These are phyloP conservation scores for Spencermartinsiella europaea DNA, from an alignment of 805 yeast genomes.

Conservation along the genomic window DNA sequence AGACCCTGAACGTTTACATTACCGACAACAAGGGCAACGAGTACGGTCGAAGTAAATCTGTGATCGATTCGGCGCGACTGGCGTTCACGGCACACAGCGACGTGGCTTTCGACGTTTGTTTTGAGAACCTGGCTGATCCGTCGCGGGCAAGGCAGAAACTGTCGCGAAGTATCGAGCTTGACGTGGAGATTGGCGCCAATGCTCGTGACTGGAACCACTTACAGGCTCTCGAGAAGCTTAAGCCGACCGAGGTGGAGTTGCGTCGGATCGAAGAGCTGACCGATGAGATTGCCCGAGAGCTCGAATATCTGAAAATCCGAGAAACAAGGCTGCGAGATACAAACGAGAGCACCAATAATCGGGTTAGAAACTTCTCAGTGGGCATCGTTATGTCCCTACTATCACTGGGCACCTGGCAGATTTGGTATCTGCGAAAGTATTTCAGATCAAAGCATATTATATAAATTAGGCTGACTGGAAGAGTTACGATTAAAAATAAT, in stretches of 20 bases:
- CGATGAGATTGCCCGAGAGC: conserved; percentile 71
- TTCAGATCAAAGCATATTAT: conserved; percentile 51
- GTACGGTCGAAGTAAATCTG: conserved; percentile 68
- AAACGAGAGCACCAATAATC: conserved; percentile 89
- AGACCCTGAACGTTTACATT: conserved; percentile 54
- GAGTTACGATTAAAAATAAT: background rate
- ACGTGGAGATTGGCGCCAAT: conserved; percentile 90
- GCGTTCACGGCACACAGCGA: conserved; percentile 82
- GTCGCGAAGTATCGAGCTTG: conserved; percentile 76
- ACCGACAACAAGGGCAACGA: conserved; percentile 79
- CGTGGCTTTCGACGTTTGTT: conserved; percentile 87
- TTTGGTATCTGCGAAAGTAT: conserved; percentile 84
- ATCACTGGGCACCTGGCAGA: conserved; percentile 87
- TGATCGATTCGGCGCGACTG: conserved; percentile 64
- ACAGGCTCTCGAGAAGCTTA: conserved; percentile 87
- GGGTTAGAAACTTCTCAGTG: conserved; percentile 84
- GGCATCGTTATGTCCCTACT: conserved; percentile 63
- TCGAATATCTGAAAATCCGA: conserved; percentile 78
- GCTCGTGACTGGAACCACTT: conserved; percentile 97
- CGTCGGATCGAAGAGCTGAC: conserved; percentile 82
- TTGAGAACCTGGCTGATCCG: conserved; percentile 52
- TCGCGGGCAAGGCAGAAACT: conserved; percentile 36
- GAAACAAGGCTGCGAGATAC: conserved; percentile 94
- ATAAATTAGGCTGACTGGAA: conserved; percentile 12
- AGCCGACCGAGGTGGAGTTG: conserved; percentile 87